phyloP scores from a whole-genome alignment of 192 early-diverging fungal species.

The Podila minutissima region DNA sequence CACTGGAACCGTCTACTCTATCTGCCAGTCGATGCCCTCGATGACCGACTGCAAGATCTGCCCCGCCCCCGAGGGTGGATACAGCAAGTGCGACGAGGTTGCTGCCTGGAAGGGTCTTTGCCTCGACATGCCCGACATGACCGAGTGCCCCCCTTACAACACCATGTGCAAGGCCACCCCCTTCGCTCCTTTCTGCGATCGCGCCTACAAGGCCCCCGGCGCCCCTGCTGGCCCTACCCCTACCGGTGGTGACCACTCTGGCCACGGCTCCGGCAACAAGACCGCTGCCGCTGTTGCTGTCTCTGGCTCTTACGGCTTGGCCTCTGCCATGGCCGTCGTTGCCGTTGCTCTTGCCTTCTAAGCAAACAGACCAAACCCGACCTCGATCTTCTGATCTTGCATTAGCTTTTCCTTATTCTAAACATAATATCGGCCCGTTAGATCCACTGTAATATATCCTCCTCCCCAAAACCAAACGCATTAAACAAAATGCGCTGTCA shows the following conservation, averaged over 20 bases:
- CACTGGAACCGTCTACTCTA: conserved; percentile 38
- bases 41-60: conserved; percentile 50
- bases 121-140: conserved; percentile 48
- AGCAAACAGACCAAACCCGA: not conserved
- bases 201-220: conserved; percentile 13
- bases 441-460: too few relatives aligned
- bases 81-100: conserved; percentile 47
- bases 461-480: too few relatives aligned
- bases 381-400: too few relatives aligned
- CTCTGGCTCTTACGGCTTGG: conserved; percentile 14
- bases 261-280: conserved; percentile 14
- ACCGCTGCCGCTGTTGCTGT: conserved; percentile 1
- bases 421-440: too few relatives aligned
- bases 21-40: conserved; percentile 43
- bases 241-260: conserved; percentile 12
- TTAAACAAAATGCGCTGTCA: too few relatives aligned
- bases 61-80: conserved; percentile 46
- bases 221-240: conserved; percentile 9
- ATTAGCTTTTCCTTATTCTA: too few relatives aligned
- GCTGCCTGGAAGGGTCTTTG: conserved; percentile 43
- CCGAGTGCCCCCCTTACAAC: conserved; percentile 41
- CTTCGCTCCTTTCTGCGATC: conserved; percentile 42
- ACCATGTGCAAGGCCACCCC: conserved; percentile 36
- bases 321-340: conserved; percentile 11
- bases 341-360: conserved; percentile 8